phyloP scores from a whole-genome alignment of 768 basidiomycete species.

The Leccinum rimulosum region DNA sequence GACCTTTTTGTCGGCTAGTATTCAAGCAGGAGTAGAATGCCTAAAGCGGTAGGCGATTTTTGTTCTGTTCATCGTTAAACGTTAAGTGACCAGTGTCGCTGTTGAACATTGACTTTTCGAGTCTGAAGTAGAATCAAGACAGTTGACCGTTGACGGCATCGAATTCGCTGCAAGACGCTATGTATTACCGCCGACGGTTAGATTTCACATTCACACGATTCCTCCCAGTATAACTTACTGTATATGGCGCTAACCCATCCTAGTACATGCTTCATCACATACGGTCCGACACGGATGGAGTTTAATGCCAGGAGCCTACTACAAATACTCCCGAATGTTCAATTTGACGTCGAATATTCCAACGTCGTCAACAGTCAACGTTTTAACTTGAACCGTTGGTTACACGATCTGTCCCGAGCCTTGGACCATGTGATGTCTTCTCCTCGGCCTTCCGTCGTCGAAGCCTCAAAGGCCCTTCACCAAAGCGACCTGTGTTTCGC shows the following conservation, averaged over 20 bases:
- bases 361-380: too few species aligned
- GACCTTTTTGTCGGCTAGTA: background rate
- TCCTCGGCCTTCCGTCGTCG: background rate
- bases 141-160: too few species aligned
- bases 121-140: too few species aligned
- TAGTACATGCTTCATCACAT: too few species aligned
- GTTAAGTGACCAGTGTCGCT: background rate
- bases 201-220: too few species aligned
- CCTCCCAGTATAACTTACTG: too few species aligned
- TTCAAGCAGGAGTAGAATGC: background rate
- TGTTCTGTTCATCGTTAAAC: background rate
- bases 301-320: background rate
- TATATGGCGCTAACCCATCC: too few species aligned
- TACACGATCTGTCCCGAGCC: background rate
- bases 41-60: slow-evolving; percentile 5
- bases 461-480: background rate
- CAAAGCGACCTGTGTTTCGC: background rate
- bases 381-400: background rate
- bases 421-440: background rate
- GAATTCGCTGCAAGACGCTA: too few species aligned
- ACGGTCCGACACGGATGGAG: too few species aligned
- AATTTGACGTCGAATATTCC: too few species aligned
- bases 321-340: background rate
- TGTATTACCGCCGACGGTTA: too few species aligned
- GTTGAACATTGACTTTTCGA: background rate